A percentile compares a stretch with the other conserved stretches of the same genome.
Conservation (phyloP, 2,329 filamentous ascomycete species). For the Paecilomyces niveus region DNA sequence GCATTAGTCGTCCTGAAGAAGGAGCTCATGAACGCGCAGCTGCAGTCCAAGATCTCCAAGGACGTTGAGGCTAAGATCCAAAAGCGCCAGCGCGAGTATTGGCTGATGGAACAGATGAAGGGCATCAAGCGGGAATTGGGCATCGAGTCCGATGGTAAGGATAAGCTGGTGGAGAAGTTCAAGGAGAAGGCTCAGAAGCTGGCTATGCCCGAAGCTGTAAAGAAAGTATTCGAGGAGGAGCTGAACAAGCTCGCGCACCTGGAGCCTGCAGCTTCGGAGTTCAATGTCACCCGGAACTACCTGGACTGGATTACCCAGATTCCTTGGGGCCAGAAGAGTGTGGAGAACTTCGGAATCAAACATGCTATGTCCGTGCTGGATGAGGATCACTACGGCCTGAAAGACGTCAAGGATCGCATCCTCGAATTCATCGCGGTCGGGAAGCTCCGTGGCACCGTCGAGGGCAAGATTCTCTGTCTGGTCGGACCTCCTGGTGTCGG, state of each 20-base stretch:
- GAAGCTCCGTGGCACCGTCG: constrained; percentile 91
- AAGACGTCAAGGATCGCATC: constrained; percentile 98
- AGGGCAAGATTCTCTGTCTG: constrained; percentile 97
- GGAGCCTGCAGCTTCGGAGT: constrained; percentile 92
- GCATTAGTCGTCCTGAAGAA: constrained; percentile 91
- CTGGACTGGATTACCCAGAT: constrained; percentile 98
- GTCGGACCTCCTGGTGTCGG: constrained; percentile 95
- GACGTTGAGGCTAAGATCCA: constrained; percentile 97
- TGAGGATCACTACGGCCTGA: constrained; percentile 92
- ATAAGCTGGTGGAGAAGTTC: constrained; percentile 96
- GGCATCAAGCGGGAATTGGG: constrained; percentile 92
- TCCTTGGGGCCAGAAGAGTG: constrained; percentile 90
- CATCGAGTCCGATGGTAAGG: constrained; percentile 95
- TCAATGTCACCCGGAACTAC: constrained; percentile 97
- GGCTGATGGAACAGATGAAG: constrained; percentile 99
- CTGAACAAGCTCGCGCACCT: constrained; percentile 94
- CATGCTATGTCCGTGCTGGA: constrained; percentile 87
- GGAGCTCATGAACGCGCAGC: constrained; percentile 94
- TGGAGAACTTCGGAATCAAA: constrained; percentile 92
- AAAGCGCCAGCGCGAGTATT: constrained; percentile 95
- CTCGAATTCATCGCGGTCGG: constrained; percentile 97
- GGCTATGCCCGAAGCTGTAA: constrained; percentile 93
- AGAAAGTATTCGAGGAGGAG: constrained; percentile 97
- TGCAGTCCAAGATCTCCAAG: constrained; percentile 95
- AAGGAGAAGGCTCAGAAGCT: constrained; percentile 89